Evolutionary conservation across 1,284 basidiomycete species (phyloP).

Genomic region (Cryptococcus wingfieldii): DNA sequence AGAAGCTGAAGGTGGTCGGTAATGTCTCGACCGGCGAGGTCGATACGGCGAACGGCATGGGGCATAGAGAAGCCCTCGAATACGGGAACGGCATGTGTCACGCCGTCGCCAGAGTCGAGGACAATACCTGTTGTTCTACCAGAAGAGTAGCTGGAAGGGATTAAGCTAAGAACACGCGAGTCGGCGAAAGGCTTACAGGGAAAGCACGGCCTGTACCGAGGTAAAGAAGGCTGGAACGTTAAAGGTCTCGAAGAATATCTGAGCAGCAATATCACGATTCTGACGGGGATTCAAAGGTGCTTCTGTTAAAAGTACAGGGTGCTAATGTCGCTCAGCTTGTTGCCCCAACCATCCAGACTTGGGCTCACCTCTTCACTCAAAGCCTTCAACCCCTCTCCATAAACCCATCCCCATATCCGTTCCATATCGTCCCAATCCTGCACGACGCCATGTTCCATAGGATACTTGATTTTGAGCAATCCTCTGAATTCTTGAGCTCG

Average conservation of each 20-base stretch:
- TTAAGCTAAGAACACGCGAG: background rate
- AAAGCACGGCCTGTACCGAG: constrained; percentile 94
- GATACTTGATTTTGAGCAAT: constrained; percentile 92
- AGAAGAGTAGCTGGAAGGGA: constrained; percentile 80
- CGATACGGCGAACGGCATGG: constrained; percentile 91
- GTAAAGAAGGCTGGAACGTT: constrained; percentile 98
- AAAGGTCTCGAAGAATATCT: constrained; percentile 99
- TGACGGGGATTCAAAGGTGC: constrained; percentile 90
- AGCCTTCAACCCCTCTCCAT: constrained; percentile 88
- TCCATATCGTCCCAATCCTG: constrained; percentile 99
- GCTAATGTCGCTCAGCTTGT: constrained; percentile 55
- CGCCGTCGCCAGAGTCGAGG: constrained; percentile 96
- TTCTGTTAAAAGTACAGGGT: constrained; percentile 92
- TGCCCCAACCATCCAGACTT: background rate
- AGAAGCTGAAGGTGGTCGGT: constrained; percentile 94
- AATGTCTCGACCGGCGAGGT: constrained; percentile 95
- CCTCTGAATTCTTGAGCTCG: constrained; percentile 91
- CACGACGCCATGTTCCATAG: constrained; percentile 91
- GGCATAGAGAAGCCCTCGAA: constrained; percentile 99
- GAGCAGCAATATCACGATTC: constrained; percentile 90
- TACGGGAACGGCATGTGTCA: constrained; percentile 97
- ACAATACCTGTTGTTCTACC: constrained; percentile 99
- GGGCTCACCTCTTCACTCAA: constrained; percentile 83
- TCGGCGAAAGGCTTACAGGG: constrained; percentile 61
- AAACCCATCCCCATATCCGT: constrained; percentile 95